phyloP scores from a whole-genome alignment of 2,329 filamentous ascomycete species.

The Talaromyces funiculosus region DNA sequence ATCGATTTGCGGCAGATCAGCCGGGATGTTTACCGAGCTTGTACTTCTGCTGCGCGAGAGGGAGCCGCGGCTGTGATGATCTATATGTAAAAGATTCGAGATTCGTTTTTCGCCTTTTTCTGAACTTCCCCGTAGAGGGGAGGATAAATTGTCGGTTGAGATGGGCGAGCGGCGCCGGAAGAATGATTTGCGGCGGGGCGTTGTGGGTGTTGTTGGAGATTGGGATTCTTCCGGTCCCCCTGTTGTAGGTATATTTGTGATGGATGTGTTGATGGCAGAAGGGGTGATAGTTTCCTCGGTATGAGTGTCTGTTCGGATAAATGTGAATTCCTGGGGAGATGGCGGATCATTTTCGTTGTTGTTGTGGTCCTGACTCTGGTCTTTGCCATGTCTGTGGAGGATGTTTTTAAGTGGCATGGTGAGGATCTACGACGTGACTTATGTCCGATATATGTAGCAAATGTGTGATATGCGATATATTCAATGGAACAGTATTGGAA shows the following conservation, averaged over 20 bases:
- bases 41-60: conserved; percentile 17
- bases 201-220: conserved; percentile 17
- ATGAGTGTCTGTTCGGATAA: conserved; percentile 77
- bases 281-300: conserved; percentile 73
- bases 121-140: background rate
- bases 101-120: conserved; percentile 29
- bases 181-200: conserved; percentile 28
- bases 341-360: background rate
- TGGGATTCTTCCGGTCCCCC: background rate
- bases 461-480: too few relatives aligned
- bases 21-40: conserved; percentile 65
- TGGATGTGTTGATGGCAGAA: conserved; percentile 44
- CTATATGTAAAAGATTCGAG: conserved; percentile 31
- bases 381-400: conserved; percentile 57
- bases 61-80: conserved; percentile 12
- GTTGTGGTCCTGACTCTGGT: conserved; percentile 12
- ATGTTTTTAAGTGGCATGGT: conserved; percentile 57
- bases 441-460: background rate
- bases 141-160: conserved; percentile 7
- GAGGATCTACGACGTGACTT: conserved; percentile 4
- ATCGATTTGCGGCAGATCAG: conserved; percentile 69
- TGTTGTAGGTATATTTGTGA: background rate
- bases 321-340: conserved; percentile 55
- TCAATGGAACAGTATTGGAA: background rate
- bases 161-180: conserved; percentile 28